Percentiles rank a stretch among this genome's conserved stretches.
Evolutionary conservation across 176 grass and related monocot species (phyloP).

Genomic region (Hordeum marinum): DNA sequence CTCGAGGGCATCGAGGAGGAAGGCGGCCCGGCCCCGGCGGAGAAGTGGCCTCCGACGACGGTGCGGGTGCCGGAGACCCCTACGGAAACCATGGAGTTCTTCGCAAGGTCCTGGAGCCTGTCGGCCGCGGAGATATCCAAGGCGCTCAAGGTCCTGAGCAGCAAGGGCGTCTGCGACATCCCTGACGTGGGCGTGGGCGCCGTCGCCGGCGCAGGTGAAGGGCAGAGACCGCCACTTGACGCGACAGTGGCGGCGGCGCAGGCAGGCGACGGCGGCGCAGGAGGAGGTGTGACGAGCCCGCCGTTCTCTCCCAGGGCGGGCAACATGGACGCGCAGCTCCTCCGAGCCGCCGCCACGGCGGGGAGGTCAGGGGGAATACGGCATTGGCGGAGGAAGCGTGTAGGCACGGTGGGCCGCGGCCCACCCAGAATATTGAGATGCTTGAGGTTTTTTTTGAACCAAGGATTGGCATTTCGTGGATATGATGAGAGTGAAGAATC

Average conservation of each 20-base stretch:
- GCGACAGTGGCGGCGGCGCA: background rate
- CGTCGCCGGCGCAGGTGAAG: background rate
- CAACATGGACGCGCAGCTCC: conserved; percentile 60
- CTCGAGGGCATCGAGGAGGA: conserved; percentile 88
- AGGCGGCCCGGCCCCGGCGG: background rate
- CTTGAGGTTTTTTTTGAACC: too few relatives aligned
- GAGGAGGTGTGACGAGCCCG: conserved; percentile 27
- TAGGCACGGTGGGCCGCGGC: too few relatives aligned
- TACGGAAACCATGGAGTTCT: conserved; percentile 92
- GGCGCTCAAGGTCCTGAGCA: conserved; percentile 62
- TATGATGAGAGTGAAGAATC: too few relatives aligned
- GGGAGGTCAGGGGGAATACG: conserved; percentile 51
- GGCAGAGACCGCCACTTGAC: background rate
- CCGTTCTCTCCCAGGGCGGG: conserved; percentile 58
- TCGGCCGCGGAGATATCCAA: conserved; percentile 87
- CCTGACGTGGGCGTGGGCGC: background rate
- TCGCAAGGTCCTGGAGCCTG: conserved; percentile 80
- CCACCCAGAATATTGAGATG: too few relatives aligned
- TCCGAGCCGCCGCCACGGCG: conserved; percentile 23
- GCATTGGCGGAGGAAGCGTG: too few relatives aligned
- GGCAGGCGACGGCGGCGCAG: background rate
- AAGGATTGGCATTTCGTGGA: too few relatives aligned
- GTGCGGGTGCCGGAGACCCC: conserved; percentile 78
- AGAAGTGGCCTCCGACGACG: conserved; percentile 39
- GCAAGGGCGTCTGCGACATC: conserved; percentile 21